Percentiles rank a stretch among this genome's conserved stretches.
These are phyloP conservation scores for Trichoderma arundinaceum DNA, from an alignment of 2,329 filamentous ascomycete genomes.

Conservation along the genomic window DNA sequence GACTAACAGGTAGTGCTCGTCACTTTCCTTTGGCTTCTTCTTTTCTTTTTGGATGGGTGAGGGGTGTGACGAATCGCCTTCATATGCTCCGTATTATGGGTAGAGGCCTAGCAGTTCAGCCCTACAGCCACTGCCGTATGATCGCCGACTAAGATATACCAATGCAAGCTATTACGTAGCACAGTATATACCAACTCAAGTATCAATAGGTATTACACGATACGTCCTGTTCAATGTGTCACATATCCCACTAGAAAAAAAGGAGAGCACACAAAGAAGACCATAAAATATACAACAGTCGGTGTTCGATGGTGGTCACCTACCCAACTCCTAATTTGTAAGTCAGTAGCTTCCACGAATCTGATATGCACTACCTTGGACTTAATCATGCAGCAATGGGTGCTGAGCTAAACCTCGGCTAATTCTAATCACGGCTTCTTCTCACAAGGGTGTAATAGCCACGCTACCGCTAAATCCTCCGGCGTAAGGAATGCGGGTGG, in stretches of 20 bases:
- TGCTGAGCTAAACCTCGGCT: neutral
- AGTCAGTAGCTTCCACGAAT: no score
- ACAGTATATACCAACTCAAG: neutral
- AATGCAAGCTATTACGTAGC: neutral
- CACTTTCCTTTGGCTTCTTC: neutral
- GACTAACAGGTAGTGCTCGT: neutral
- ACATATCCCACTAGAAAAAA: no score
- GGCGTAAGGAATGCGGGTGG: neutral
- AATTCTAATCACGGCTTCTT: neutral
- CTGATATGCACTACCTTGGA: neutral
- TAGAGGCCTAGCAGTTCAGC: neutral
- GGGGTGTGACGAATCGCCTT: neutral
- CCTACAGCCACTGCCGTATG: neutral
- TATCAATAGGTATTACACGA: no score
- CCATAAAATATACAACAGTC: no score
- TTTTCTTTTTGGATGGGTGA: neutral
- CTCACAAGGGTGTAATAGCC: neutral
- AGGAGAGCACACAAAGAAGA: no score
- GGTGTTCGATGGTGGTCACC: no score
- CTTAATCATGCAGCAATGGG: neutral
- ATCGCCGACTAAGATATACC: neutral
- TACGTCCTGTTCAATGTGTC: no score
- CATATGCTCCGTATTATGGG: neutral
- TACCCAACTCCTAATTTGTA: no score
- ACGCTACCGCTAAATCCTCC: constrained; percentile 1